Evolutionary conservation across 2,329 filamentous ascomycete genomes (phyloP).

Genomic region (Grosmannia serpens): DNA sequence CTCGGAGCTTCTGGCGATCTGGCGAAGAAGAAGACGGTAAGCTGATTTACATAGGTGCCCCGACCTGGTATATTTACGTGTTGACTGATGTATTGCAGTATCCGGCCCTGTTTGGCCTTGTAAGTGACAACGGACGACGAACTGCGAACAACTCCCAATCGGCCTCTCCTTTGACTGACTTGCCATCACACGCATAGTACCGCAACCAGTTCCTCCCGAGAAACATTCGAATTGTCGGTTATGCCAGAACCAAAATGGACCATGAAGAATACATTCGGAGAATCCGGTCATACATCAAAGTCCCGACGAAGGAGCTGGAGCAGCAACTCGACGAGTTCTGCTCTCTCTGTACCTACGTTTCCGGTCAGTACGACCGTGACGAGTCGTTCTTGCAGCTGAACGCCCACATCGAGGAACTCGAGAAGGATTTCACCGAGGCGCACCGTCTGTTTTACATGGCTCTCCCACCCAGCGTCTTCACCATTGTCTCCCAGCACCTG

Average conservation of each 20-base stretch:
- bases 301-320: constrained; percentile 92
- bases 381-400: constrained; percentile 82
- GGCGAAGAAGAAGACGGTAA: constrained; percentile 98
- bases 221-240: constrained; percentile 93
- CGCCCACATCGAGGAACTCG: constrained; percentile 74
- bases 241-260: constrained; percentile 99
- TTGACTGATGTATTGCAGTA: constrained; percentile 47
- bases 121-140: constrained; percentile 54
- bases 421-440: constrained; percentile 69
- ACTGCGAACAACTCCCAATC: constrained; percentile 4
- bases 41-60: background rate
- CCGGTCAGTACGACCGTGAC: constrained; percentile 96
- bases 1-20: constrained; percentile 95
- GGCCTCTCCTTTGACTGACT: background rate
- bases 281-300: constrained; percentile 98
- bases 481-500: constrained; percentile 89
- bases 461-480: constrained; percentile 93
- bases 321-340: constrained; percentile 89
- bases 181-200: constrained; percentile 47
- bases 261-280: constrained; percentile 88
- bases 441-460: constrained; percentile 99
- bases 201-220: constrained; percentile 98
- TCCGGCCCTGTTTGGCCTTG: constrained; percentile 91
- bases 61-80: background rate
- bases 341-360: constrained; percentile 79